phyloP scores from a whole-genome alignment of 352 stramenopile species.

The Phytophthora pseudosyringae region DNA sequence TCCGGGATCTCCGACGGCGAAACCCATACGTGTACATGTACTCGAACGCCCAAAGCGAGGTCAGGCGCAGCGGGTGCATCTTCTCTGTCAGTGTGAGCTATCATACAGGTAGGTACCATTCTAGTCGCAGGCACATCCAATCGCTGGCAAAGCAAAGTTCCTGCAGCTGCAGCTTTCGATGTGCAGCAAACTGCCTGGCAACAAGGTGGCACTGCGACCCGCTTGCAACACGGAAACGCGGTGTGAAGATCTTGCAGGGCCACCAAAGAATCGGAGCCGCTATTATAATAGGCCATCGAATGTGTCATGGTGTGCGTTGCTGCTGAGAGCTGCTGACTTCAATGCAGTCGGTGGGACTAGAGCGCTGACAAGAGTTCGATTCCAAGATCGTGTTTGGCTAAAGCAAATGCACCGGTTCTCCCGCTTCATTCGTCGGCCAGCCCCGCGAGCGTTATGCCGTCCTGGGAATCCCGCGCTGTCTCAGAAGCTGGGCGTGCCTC shows the following conservation, averaged over 20 bases:
- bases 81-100: slow-evolving; percentile 1
- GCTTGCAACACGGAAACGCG: slow-evolving; percentile 33
- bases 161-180: slow-evolving; percentile 9
- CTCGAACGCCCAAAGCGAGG: neutral
- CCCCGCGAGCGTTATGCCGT: neutral
- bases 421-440: neutral
- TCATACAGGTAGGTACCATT: slow-evolving; percentile 1
- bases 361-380: neutral
- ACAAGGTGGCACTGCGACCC: too few species aligned
- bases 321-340: neutral
- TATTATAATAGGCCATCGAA: neutral
- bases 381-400: neutral
- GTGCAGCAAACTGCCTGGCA: slow-evolving; percentile 6
- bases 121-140: neutral
- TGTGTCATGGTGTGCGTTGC: neutral
- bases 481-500: slow-evolving; percentile 3
- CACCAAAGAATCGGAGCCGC: slow-evolving; percentile 16
- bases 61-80: neutral
- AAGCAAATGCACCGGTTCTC: neutral
- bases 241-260: slow-evolving; percentile 15
- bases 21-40: neutral
- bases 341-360: neutral
- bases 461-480: neutral
- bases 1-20: neutral
- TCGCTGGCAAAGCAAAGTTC: neutral